Evolutionary conservation across 352 stramenopile species (phyloP), one percentile per base, ranked within the genome.

Genomic region (Stramenopiles sp.): DNA sequence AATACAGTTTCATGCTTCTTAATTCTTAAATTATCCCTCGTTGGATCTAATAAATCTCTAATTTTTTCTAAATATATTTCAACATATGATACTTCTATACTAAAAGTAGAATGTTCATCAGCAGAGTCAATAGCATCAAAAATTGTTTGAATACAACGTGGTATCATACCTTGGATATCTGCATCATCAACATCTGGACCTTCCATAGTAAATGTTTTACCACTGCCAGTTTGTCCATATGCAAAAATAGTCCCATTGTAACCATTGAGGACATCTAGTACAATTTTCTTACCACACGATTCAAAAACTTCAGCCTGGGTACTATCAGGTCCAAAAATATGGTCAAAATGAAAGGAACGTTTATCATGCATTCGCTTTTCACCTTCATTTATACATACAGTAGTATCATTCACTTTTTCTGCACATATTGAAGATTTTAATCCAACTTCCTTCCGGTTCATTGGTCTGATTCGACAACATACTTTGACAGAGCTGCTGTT

Each of bases 251-350:
- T 69, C 27, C 53, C 53, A 27, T 69, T 69, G 53, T 23, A 69
- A 69, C 53, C 53, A 23, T 20, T 27, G 53, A 20, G 27, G 20
- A 69, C 80, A 20, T 79, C 77, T 13, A 6, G 74, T 13, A 95
- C 86, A 30, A 93, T 84, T 43, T 87, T 87, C 80, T 83, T 81
- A 32, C 86, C 90, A 31, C 94, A 85, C 79, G 89, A 89, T 27
- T 85, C 84, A 80, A 93, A 95, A 31, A 95, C 89, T 78, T 91
- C 83, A 7, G 82, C 76, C 80, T 95, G 90, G n/a, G 86, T 87
- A 32, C 86, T 90, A 74, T 90, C 84, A 0, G 83, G 86, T 73
- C 84, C 86, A 82, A 93, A 94, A 4, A 87, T 88, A 79, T 90
- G 86, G 79, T 95, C 90, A 78, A 93, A 95, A 13, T 86, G 90